Conservation (phyloP, 345 rosid species). For the Combretum micranthum region DNA sequence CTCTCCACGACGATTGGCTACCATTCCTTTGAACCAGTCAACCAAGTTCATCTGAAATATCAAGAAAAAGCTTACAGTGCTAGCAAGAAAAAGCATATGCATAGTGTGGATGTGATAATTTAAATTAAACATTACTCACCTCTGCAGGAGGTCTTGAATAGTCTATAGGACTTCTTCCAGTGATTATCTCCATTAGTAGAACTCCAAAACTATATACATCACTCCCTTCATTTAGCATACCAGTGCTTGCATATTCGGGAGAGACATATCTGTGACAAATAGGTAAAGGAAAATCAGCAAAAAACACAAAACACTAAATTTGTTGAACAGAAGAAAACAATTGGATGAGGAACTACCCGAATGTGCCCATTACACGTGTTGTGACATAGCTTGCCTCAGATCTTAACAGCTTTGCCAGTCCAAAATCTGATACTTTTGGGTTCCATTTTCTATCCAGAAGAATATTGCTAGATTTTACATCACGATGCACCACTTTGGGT, state of each 20-base stretch:
- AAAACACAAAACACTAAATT: too few species aligned
- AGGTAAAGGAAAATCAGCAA: constrained; percentile 2
- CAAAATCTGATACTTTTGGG: constrained; percentile 84
- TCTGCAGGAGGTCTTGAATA: constrained; percentile 88
- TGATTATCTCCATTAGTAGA: constrained; percentile 87
- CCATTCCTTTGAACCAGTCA: constrained; percentile 98
- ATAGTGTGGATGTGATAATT: background rate
- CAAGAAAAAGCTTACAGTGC: background rate
- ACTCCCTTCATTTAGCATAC: constrained; percentile 93
- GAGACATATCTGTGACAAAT: constrained; percentile 62
- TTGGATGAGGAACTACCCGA: constrained; percentile 46
- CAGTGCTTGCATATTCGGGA: constrained; percentile 92
- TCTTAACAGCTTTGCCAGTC: constrained; percentile 84
- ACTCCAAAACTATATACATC: constrained; percentile 94
- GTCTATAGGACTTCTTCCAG: constrained; percentile 87
- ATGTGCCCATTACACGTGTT: constrained; percentile 97
- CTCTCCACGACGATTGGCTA: constrained; percentile 78
- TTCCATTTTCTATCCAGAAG: constrained; percentile 80
- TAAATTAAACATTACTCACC: constrained; percentile 32
- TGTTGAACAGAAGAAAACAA: background rate
- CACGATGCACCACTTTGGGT: constrained; percentile 94
- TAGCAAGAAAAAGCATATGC: background rate
- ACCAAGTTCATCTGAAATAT: constrained; percentile 75
- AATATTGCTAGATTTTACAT: constrained; percentile 90
- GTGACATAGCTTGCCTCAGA: constrained; percentile 86